phyloP scores from a whole-genome alignment of 106 monocot genomes.

The Dendrobium catenatum region DNA sequence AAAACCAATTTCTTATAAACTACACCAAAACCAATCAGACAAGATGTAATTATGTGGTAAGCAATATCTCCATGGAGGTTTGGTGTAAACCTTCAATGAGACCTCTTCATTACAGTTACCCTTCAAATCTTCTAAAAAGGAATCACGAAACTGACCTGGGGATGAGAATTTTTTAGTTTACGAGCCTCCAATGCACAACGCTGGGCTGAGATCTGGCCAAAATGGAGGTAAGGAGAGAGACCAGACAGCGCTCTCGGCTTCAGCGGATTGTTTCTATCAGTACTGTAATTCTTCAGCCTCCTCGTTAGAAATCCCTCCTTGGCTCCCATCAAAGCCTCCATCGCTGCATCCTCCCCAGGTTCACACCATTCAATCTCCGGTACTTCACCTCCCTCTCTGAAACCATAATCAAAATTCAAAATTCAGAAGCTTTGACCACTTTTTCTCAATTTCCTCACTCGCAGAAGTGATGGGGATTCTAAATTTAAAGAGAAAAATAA shows the following conservation, averaged over 20 bases:
- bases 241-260: slow-evolving; percentile 62
- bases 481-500: background rate
- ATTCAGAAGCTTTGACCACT: background rate
- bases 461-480: background rate
- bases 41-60: too few relatives aligned
- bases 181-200: slow-evolving; percentile 76
- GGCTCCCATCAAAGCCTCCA: slow-evolving; percentile 67
- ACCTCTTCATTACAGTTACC: background rate
- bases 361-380: slow-evolving; percentile 81
- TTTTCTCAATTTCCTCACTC: too few relatives aligned
- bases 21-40: too few relatives aligned
- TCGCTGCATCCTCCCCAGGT: slow-evolving; percentile 82
- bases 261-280: slow-evolving; percentile 70
- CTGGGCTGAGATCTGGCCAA: slow-evolving; percentile 88
- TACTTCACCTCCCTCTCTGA: slow-evolving; percentile 66
- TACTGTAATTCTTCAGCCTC: slow-evolving; percentile 54
- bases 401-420: background rate
- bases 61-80: background rate
- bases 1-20: too few relatives aligned
- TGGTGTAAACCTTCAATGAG: background rate
- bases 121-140: background rate
- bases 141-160: slow-evolving; percentile 33
- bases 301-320: slow-evolving; percentile 74
- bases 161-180: slow-evolving; percentile 34
- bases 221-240: slow-evolving; percentile 92